Conservation (phyloP, 805 yeast species). For the Saturnispora silvae region DNA sequence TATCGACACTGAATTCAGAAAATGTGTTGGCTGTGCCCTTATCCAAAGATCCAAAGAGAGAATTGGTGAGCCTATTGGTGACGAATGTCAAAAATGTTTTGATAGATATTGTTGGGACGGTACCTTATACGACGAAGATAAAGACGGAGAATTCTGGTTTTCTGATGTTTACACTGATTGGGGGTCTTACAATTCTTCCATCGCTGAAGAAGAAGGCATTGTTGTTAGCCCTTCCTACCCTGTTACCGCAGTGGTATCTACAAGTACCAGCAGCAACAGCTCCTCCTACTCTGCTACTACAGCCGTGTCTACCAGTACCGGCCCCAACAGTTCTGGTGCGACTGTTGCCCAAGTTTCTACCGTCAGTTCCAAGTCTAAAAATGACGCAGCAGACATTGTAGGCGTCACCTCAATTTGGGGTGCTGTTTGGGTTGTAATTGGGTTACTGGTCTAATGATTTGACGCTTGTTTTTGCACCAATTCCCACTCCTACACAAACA, state of each 20-base stretch:
- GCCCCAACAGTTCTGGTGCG: constrained; percentile 5
- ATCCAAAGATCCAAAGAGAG: constrained; percentile 71
- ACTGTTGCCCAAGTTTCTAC: constrained; percentile 4
- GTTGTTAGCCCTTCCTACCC: too few relatives aligned
- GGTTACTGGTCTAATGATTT: constrained; percentile 1
- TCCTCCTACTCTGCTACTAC: too few relatives aligned
- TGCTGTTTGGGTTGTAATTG: constrained; percentile 1
- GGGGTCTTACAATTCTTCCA: constrained; percentile 25
- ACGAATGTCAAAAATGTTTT: constrained; percentile 66
- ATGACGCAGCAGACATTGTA: constrained; percentile 3
- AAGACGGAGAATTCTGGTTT: constrained; percentile 4
- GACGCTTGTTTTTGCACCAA: too few relatives aligned
- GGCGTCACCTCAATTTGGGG: neutral
- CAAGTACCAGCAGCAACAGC: too few relatives aligned
- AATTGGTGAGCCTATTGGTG: constrained; percentile 45
- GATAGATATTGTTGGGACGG: constrained; percentile 53
- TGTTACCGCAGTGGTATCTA: too few relatives aligned
- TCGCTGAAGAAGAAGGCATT: too few relatives aligned
- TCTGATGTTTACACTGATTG: constrained; percentile 30
- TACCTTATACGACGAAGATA: constrained; percentile 10
- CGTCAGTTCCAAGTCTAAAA: constrained; percentile 1
- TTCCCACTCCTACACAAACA: too few relatives aligned
- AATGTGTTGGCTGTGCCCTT: constrained; percentile 77
- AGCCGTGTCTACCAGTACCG: neutral
- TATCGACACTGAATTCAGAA: constrained; percentile 54